Conservation (phyloP, 108 stramenopile species). For the Parmales sp. region DNA sequence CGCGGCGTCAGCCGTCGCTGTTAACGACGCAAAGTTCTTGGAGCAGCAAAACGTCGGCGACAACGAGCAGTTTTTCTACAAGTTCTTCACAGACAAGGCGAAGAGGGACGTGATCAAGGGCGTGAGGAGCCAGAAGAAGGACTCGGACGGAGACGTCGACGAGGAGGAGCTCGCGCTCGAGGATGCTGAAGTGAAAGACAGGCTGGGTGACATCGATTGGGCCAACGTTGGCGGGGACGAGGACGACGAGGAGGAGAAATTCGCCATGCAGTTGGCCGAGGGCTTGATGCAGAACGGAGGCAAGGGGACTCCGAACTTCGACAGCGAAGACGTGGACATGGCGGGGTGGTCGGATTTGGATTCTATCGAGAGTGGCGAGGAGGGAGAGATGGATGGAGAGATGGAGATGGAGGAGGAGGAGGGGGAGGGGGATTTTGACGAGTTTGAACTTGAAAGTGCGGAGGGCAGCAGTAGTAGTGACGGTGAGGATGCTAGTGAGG, state of each 20-base stretch:
- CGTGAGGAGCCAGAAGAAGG: constrained; percentile 38
- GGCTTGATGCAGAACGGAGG: constrained; percentile 62
- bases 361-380: background rate
- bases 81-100: constrained; percentile 76
- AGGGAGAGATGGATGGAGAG: constrained; percentile 11
- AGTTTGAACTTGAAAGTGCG: constrained; percentile 19
- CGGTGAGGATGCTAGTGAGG: constrained; percentile 11
- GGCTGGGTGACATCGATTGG: background rate
- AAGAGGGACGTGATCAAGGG: constrained; percentile 68
- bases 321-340: constrained; percentile 87
- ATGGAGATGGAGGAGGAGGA: background rate
- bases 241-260: constrained; percentile 31
- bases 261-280: constrained; percentile 58
- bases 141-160: constrained; percentile 20
- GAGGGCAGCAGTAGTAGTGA: constrained; percentile 16
- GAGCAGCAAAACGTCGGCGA: constrained; percentile 38
- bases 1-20: constrained; percentile 35
- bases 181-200: constrained; percentile 34
- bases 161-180: constrained; percentile 19
- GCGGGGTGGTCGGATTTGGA: constrained; percentile 73
- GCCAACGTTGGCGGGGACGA: constrained; percentile 42
- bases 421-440: too few species aligned
- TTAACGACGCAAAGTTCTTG: constrained; percentile 69
- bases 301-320: constrained; percentile 57
- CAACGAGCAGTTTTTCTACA: constrained; percentile 83